A percentile compares a stretch with the other conserved stretches of the same genome.
Evolutionary conservation across 1,139 yeast species (phyloP).

Genomic region (Yamadazyma friedrichii): DNA sequence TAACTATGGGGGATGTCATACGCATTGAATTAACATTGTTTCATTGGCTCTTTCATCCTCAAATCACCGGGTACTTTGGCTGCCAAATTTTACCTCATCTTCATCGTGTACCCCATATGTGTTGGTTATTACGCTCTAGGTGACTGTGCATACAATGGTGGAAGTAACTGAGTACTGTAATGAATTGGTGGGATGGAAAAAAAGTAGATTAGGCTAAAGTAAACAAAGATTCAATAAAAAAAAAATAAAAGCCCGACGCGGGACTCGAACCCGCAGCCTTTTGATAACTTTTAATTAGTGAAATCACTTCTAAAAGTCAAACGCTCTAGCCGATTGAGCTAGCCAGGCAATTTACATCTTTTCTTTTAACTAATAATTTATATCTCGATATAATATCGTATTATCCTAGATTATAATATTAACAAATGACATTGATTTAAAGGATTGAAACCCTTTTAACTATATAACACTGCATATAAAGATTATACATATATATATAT

Average conservation of each 20-base stretch:
- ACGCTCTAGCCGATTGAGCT: slow-evolving; percentile 8
- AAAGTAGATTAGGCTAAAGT: neutral
- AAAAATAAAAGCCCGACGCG: slow-evolving; percentile 6
- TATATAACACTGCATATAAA: no score
- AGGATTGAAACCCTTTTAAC: no score
- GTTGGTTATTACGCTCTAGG: no score
- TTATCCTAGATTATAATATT: no score
- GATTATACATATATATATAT: no score
- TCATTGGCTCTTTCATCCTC: slow-evolving; percentile 3
- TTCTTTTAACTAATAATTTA: neutral
- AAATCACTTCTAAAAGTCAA: slow-evolving; percentile 3
- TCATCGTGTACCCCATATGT: no score
- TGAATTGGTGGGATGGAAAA: neutral
- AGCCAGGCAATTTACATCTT: slow-evolving; percentile 2
- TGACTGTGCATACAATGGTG: neutral
- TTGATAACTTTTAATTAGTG: slow-evolving; percentile 2
- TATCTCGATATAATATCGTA: no score
- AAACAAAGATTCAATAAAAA: no score
- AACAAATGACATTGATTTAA: no score
- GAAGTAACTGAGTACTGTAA: neutral
- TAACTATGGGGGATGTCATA: neutral
- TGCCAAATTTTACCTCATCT: neutral
- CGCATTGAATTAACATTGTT: neutral
- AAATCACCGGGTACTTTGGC: slow-evolving; percentile 4
- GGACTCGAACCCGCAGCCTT: slow-evolving; percentile 8